Evolutionary conservation across 2,329 filamentous ascomycete genomes (phyloP), one percentile per base, ranked within the genome.

Genomic region (Alternaria tenuissima): DNA sequence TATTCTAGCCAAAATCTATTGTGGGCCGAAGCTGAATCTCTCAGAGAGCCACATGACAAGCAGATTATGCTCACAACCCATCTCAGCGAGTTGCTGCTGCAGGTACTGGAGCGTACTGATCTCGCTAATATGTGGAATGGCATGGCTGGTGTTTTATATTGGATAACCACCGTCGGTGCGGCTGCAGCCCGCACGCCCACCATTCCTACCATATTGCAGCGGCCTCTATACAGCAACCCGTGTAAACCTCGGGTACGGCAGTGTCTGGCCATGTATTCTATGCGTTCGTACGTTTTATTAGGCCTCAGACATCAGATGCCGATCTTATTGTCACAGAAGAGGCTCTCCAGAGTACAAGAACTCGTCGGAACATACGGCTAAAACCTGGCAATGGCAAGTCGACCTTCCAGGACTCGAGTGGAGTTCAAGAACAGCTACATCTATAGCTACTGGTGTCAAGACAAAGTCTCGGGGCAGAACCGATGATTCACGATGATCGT

Each of bases 101-200:
- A 74, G 20, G 67, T 58, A 14, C 42, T 77, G 7, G 51, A 67
- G 38, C 66, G 62, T 12, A 68, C 73, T 14, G 63, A 76, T 34
- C 66, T 62, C 5, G 60, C 54, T 7, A 66, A 72, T n/a, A 20
- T 75, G 5, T 77, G 77, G 76, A 62, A 65, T 44, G 61, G 72
- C 46, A 73, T 78, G 72, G 63, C 69, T 16, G 76, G 76, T 7
- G 71, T 76, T 5, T 66, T 77, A 18, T 77, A 77, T 59, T 79
- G 75, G 76, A 69, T 75, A 12, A 63, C 68, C 18, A 55, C 65
- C 3, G 71, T 78, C 12, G 77, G 24, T 26, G 74, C 20, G 69
- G 75, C 72, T 11, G 75, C 75, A 18, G 67, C 73, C 39, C 67
- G 74, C 7, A 63, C 61, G 7, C 26, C 42, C n/a, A 3, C 7